Evolutionary conservation across 2,329 filamentous ascomycete species (phyloP), one percentile per base, ranked within the genome.

Genomic region (Hypoxylon sp.): DNA sequence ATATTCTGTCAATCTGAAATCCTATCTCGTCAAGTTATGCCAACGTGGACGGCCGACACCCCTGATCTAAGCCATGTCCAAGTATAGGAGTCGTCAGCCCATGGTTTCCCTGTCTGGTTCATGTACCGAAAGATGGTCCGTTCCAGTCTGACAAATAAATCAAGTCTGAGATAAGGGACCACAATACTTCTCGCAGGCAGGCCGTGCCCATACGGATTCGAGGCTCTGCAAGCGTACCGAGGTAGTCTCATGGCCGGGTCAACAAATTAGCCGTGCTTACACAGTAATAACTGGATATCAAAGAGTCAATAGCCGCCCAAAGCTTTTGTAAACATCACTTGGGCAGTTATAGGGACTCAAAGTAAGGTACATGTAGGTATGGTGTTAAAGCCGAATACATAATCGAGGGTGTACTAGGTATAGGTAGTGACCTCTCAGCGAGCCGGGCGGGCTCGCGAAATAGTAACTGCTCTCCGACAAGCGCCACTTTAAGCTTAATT

Each of bases 141-240:
- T 32, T 35, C 2, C n/a, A 37, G 15, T 48, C 11, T 37, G 37
- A 35, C 42, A 35, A 48, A 37, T 47, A 24, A 31, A 21, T 11
- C 46, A 21, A 29, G 2, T 42, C 39, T 52, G 29, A 32, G 56
- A 59, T 59, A 59, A 44, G 56, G 44, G 31, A 50, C 24, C 29
- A 11, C 32, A 48, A 2, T 11, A 11, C 15, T 48, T 39, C 31
- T 58, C 3, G 6, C 44, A 35, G 15, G 15, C 39, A 5, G 17
- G 19, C 19, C 19, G 5, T 4, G 27, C 44, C 10, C 27, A 48
- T 27, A 27, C 19, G 10, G 42, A 48, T 48, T 48, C 54, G 39
- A 57, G 54, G 54, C 54, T 57, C 42, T 48, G 27, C 29, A 48
- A 48, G 42, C 44, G 48, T 57, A n/a, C n/a, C n/a, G n/a, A n/a